phyloP scores from a whole-genome alignment of 331 rosid species.

The Prunus yedoensis region DNA sequence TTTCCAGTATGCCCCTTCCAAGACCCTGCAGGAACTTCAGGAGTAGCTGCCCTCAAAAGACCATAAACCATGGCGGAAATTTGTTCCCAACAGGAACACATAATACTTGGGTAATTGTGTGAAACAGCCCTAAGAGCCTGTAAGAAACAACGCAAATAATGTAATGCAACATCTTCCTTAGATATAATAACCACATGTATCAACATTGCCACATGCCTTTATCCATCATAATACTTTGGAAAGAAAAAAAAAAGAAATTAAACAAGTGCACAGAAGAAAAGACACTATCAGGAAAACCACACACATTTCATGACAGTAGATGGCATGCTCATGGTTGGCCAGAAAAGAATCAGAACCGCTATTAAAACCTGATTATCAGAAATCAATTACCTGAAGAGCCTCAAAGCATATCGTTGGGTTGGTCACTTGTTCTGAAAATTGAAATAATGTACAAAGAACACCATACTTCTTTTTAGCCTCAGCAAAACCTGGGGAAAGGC shows the following conservation, averaged over 20 bases:
- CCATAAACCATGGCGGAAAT: slow-evolving; percentile 59
- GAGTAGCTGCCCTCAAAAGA: slow-evolving; percentile 43
- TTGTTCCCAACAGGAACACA: slow-evolving; percentile 68
- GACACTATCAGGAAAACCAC: background rate
- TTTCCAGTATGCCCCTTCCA: slow-evolving; percentile 54
- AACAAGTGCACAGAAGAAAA: background rate
- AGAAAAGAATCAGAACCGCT: slow-evolving; percentile 1
- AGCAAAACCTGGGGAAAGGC: slow-evolving; percentile 42
- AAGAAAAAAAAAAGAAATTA: background rate
- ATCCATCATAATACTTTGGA: background rate
- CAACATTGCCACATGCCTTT: background rate
- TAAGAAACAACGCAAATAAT: slow-evolving; percentile 14
- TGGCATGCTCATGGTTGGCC: slow-evolving; percentile 4
- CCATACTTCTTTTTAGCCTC: slow-evolving; percentile 53
- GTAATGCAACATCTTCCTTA: background rate
- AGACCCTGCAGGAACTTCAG: slow-evolving; percentile 50
- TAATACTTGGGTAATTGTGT: slow-evolving; percentile 76
- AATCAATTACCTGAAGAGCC: slow-evolving; percentile 78
- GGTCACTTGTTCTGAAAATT: slow-evolving; percentile 55
- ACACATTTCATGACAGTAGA: slow-evolving; percentile 1
- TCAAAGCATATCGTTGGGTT: slow-evolving; percentile 72
- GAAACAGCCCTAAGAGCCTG: slow-evolving; percentile 85
- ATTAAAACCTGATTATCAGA: background rate
- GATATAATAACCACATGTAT: background rate
- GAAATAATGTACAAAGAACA: slow-evolving; percentile 57